Percentiles rank a stretch among this genome's conserved stretches.
Conservation (phyloP, 805 yeast species). For the Komagataella pastoris region DNA sequence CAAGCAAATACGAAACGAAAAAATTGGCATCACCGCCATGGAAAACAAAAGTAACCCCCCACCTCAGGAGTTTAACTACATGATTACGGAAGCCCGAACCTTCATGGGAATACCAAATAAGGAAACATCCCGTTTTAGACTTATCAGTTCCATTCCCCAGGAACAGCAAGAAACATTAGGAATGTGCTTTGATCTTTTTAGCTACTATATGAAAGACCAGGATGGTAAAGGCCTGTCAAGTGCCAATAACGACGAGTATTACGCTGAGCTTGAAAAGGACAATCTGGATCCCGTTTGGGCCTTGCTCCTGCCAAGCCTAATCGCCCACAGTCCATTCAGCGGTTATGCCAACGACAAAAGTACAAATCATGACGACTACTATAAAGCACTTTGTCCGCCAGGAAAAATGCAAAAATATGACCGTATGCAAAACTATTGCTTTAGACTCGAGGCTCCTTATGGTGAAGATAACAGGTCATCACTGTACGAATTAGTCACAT, state of each 20-base stretch:
- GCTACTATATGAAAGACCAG: background rate
- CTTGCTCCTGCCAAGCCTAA: background rate
- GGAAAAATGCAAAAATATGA: background rate
- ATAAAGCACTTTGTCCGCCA: background rate
- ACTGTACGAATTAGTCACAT: background rate
- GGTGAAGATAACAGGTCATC: background rate
- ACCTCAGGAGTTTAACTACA: background rate
- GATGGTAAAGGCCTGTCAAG: background rate
- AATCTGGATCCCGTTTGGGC: background rate
- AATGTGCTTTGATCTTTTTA: background rate
- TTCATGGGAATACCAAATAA: background rate
- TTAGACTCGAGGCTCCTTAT: background rate
- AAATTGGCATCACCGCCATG: too few species aligned
- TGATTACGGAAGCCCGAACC: background rate
- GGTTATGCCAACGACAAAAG: background rate
- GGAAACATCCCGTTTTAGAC: background rate
- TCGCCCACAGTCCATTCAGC: background rate
- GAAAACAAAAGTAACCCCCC: background rate
- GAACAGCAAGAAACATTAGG: background rate
- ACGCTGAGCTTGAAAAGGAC: background rate
- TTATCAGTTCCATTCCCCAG: background rate
- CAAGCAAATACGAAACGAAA: background rate
- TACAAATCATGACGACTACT: background rate
- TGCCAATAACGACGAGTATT: background rate
- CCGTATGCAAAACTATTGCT: background rate